Evolutionary conservation across 257 asterid species (phyloP), one percentile per base, ranked within the genome.

Genomic region (Ophiorrhiza pumila): DNA sequence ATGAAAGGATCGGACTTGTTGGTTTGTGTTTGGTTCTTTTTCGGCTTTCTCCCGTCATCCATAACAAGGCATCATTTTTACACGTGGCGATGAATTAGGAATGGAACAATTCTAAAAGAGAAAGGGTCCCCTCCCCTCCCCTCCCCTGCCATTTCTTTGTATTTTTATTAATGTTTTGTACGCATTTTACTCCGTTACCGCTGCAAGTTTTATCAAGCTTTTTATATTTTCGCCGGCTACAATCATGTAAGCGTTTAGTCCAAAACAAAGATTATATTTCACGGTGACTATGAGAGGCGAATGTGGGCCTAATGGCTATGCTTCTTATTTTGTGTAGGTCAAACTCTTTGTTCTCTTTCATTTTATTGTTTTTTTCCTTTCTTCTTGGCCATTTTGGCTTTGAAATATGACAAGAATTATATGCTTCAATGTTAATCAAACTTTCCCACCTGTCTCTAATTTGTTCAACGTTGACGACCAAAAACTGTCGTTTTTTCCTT

Each of bases 21-120:
- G 35, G n/a, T n/a, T n/a, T 73, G 67, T 23, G 77, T 34, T 58
- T 53, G 74, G 68, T 64, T 73, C 75, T 74, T 72, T 81, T 74
- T 70, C 55, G 82, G 80, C 72, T 50, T 55, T 75, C 43, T 37
- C 46, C 74, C 45, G n/a, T 65, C 46, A 29, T 65, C 46, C 14
- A 18, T 3, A 10, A 14, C 34, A 22, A 53, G 65, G 49, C 55
- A 52, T 66, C 46, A 2, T 29, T 73, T 43, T 12, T 74, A 77
- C 84, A 80, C 83, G 81, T 82, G 83, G 74, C 82, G 59, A 1
- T 22, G 14, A 65, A 65, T 69, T 22, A 37, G 67, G 62, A 13
- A 0, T 22, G 50, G 20, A 13, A 59, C 43, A 43, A 37, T 37
- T 43, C 31, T 35, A 5, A 12, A 5, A 47, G 58, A 75, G 69